Base-by-base conservation (phyloP, 23 red algal genomes). In the Porphyridium purpureum region DNA sequence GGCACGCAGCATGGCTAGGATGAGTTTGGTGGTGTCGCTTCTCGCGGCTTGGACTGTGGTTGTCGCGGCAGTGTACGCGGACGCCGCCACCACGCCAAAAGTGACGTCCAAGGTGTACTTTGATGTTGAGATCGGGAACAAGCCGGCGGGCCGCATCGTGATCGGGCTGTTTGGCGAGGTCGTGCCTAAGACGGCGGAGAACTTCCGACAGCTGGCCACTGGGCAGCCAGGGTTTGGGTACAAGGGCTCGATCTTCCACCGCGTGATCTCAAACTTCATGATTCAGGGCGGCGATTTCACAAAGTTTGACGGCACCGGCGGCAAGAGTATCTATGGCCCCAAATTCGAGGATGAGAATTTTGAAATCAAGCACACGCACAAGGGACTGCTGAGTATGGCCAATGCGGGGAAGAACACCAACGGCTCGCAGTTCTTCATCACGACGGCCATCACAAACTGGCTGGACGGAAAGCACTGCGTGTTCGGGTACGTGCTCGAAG, bases 341-440 rank as follows among this genome's bases (percentile, higher is more conserved):
- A 62, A 69, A 33, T 76, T 74, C 30, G 54, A 53, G 9, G 86
- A 93, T 33, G 86, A 93, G 34, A 93, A 93, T 60, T 93, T 93
- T 44, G 68, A 69, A 46, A 51, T 93, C 21, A 75, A 64, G 64
- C 74, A 81, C 50, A 19, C 51, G 55, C 25, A 52, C 23, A 31
- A 29, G 27, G 49, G 47, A 47, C 20, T 54, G 29, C 49, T 65
- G 27, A 24, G 68, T 46, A 61, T 93, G 74, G 50, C 77, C 66
- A 79, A 93, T 52, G 85, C 85, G 0, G 85, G 85, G 27, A 56
- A 60, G 11, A 58, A 75, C 47, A 93, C 85, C 4, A 79, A 79
- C 44, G 73, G 72, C 22, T 80, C 85, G 4, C 85, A 93, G 29
- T 93, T 93, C 55, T 93, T 93, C 57, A 74, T 74, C 31, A 62